These are phyloP conservation scores for Elongisporangium anandrum DNA, from an alignment of 352 stramenopile genomes.

Conservation along the genomic window DNA sequence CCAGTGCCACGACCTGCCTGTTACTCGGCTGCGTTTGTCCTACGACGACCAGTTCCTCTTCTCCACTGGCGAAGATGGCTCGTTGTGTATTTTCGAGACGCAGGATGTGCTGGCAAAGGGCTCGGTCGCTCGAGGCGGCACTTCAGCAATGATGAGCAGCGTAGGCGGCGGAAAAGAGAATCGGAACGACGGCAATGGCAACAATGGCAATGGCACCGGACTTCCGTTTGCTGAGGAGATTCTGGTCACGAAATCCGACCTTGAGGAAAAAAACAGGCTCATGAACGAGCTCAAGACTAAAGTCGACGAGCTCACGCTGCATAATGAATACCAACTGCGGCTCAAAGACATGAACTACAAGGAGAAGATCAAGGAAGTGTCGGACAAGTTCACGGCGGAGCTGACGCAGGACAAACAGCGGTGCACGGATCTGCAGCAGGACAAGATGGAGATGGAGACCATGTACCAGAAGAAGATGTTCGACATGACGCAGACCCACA, in stretches of 20 bases:
- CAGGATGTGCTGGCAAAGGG: slow-evolving; percentile 53
- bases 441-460: slow-evolving; percentile 90
- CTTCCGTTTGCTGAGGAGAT: slow-evolving; percentile 90
- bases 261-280: slow-evolving; percentile 90
- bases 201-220: slow-evolving; percentile 48
- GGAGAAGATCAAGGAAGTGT: slow-evolving; percentile 95
- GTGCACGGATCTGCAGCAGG: slow-evolving; percentile 84
- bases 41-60: slow-evolving; percentile 92
- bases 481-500: slow-evolving; percentile 87
- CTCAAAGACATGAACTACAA: slow-evolving; percentile 95
- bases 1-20: slow-evolving; percentile 75
- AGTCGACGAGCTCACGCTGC: slow-evolving; percentile 91
- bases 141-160: slow-evolving; percentile 25
- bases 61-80: slow-evolving; percentile 90
- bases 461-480: slow-evolving; percentile 90
- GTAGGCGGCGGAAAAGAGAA: slow-evolving; percentile 20
- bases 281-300: slow-evolving; percentile 94
- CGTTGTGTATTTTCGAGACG: slow-evolving; percentile 89
- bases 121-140: slow-evolving; percentile 20
- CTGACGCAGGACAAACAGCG: slow-evolving; percentile 91
- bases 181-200: slow-evolving; percentile 16
- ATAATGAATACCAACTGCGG: slow-evolving; percentile 95
- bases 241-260: slow-evolving; percentile 90
- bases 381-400: slow-evolving; percentile 92
- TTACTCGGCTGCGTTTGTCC: slow-evolving; percentile 68